Conservation (phyloP, 805 yeast genomes). For the Candida chauliodis region DNA sequence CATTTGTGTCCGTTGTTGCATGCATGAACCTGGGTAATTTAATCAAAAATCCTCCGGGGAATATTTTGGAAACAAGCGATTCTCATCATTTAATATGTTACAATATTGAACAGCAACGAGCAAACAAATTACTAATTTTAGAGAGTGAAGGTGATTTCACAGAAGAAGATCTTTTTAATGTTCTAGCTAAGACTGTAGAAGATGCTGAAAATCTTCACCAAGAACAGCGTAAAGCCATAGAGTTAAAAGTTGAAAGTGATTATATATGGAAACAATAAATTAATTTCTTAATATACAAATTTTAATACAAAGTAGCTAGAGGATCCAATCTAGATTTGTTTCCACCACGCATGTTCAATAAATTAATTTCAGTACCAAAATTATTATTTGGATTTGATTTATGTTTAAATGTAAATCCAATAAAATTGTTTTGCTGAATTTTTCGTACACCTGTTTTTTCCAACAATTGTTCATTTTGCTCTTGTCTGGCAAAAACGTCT, state of each 20-base stretch:
- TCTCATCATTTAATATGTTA: constrained; percentile 70
- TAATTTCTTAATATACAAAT: background rate
- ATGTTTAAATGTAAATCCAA: constrained; percentile 96
- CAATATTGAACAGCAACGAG: constrained; percentile 47
- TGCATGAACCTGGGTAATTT: constrained; percentile 29
- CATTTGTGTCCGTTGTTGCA: constrained; percentile 58
- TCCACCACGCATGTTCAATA: constrained; percentile 23
- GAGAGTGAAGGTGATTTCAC: constrained; percentile 74
- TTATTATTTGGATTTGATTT: constrained; percentile 56
- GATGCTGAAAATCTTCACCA: constrained; percentile 44
- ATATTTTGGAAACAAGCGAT: constrained; percentile 37
- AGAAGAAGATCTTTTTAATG: constrained; percentile 48
- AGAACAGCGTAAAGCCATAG: constrained; percentile 43
- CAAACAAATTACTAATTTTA: constrained; percentile 55
- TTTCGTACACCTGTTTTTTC: constrained; percentile 39
- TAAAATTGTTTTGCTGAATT: constrained; percentile 56
- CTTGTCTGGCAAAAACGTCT: constrained; percentile 92
- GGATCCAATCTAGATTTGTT: constrained; percentile 31
- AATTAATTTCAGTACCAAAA: constrained; percentile 34
- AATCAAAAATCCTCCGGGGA: constrained; percentile 43
- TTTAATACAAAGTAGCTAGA: constrained; percentile 39
- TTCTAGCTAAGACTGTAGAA: constrained; percentile 50
- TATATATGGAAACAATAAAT: constrained; percentile 50
- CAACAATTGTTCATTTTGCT: constrained; percentile 75
- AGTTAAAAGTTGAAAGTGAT: constrained; percentile 47